A percentile compares a stretch with the other conserved stretches of the same genome.
These are phyloP conservation scores for Saccharum hybrid DNA, from an alignment of 202 grass and related monocot genomes.

Conservation along the genomic window DNA sequence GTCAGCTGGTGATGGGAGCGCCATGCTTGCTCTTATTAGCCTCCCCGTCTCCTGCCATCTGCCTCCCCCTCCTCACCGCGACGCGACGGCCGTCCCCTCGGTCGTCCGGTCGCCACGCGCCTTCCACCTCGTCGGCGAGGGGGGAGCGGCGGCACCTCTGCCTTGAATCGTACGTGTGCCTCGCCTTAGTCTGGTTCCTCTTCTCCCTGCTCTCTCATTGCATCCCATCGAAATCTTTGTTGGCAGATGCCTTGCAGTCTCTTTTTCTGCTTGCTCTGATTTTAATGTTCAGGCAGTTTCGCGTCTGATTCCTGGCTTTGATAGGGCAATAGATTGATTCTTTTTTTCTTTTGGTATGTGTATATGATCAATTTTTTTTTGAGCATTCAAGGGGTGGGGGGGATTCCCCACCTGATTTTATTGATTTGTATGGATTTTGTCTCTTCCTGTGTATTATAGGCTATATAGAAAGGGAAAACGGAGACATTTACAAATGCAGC, in stretches of 20 bases:
- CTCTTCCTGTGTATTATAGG: too few relatives aligned
- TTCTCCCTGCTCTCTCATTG: not conserved
- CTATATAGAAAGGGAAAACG: too few relatives aligned
- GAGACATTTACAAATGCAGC: too few relatives aligned
- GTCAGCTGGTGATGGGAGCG: not conserved
- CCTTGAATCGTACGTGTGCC: constrained; percentile 33
- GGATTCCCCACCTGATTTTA: too few relatives aligned
- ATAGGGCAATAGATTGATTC: not conserved
- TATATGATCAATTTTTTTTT: not conserved
- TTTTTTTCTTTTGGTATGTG: accelerated
- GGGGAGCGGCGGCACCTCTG: constrained; percentile 17
- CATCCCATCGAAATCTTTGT: not conserved
- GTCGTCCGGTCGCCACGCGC: not conserved
- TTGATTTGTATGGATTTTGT: too few relatives aligned
- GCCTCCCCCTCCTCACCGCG: not conserved
- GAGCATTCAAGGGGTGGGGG: too few relatives aligned
- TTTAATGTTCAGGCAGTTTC: not conserved
- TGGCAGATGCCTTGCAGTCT: not conserved
- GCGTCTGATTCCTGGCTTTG: not conserved
- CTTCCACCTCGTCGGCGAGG: constrained; percentile 9
- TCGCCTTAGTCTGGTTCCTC: not conserved
- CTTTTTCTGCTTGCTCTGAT: not conserved
- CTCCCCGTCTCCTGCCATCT: not conserved
- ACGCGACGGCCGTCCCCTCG: constrained; percentile 31
- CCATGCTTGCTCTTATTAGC: constrained; percentile 12